These are phyloP conservation scores for Nemophila menziesii DNA, from an alignment of 257 asterid genomes.

Conservation along the genomic window DNA sequence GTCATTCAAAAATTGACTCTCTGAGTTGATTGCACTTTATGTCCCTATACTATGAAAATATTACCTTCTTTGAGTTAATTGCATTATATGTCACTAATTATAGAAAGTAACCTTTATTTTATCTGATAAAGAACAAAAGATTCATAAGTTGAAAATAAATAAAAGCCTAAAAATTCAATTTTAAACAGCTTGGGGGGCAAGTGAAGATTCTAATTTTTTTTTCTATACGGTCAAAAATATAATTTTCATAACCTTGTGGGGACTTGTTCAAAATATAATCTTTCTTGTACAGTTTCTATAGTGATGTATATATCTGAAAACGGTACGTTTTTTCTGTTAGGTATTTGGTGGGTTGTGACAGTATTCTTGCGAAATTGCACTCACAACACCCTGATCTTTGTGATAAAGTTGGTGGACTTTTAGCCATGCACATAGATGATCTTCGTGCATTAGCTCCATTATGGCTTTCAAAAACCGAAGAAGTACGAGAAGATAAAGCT, in stretches of 20 bases:
- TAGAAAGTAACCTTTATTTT: no score
- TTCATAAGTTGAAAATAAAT: no score
- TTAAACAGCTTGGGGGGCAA: no score
- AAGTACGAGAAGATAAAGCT: conserved; percentile 71
- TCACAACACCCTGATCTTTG: conserved; percentile 82
- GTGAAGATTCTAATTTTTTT: no score
- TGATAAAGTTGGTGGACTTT: conserved; percentile 93
- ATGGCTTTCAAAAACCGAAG: conserved; percentile 92
- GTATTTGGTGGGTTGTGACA: conserved; percentile 87
- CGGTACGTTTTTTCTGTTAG: conserved; percentile 28
- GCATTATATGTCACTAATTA: no score
- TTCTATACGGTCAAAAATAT: no score
- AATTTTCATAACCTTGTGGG: not conserved
- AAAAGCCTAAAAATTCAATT: no score
- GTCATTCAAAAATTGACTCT: no score
- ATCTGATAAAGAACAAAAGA: no score
- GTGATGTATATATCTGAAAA: not conserved
- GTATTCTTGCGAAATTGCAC: conserved; percentile 74
- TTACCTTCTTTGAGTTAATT: no score
- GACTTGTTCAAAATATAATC: not conserved
- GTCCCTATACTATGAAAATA: no score
- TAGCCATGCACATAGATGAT: conserved; percentile 95
- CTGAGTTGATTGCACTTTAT: no score
- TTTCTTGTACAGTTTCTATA: not conserved
- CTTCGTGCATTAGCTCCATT: conserved; percentile 83